Percentiles rank a stretch among this genome's conserved stretches.
phyloP scores from a whole-genome alignment of 1,284 basidiomycete genomes.

The Ceratobasidium sp. region DNA sequence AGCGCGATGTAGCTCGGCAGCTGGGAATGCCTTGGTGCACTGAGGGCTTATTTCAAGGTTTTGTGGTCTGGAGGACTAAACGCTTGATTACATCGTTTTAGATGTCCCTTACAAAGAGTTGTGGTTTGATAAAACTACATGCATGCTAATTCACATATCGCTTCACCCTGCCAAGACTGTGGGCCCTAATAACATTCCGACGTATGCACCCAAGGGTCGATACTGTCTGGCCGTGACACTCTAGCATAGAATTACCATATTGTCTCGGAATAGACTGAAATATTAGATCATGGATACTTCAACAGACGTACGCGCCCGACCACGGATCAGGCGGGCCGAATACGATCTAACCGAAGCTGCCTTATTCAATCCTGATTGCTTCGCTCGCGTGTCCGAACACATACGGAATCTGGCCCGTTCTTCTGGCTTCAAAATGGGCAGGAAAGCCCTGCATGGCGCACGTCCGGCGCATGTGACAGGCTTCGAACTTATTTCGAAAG shows the following conservation, averaged over 20 bases:
- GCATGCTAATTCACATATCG: too few species aligned
- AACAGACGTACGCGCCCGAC: not conserved
- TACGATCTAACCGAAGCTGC: not conserved
- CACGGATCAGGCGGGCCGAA: constrained; percentile 1
- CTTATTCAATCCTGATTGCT: too few species aligned
- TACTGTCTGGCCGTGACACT: not conserved
- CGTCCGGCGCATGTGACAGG: not conserved
- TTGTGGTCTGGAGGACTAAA: too few species aligned
- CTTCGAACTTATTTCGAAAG: not conserved
- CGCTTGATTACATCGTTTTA: too few species aligned
- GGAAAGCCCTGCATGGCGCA: not conserved
- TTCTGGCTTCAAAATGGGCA: not conserved
- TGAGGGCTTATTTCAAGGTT: too few species aligned
- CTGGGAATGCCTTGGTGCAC: too few species aligned
- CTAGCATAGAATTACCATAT: not conserved
- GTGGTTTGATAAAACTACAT: too few species aligned
- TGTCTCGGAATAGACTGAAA: not conserved
- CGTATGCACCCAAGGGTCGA: too few species aligned
- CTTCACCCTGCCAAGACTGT: too few species aligned
- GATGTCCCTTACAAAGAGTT: too few species aligned
- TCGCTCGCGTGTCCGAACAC: not conserved
- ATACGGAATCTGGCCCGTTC: not conserved
- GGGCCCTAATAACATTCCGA: too few species aligned
- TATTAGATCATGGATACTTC: not conserved
- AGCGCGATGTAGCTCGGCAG: too few species aligned